Evolutionary conservation across 2,329 filamentous ascomycete genomes (phyloP), one percentile per base, ranked within the genome.

Genomic region (Calonectria pseudoreteaudii): DNA sequence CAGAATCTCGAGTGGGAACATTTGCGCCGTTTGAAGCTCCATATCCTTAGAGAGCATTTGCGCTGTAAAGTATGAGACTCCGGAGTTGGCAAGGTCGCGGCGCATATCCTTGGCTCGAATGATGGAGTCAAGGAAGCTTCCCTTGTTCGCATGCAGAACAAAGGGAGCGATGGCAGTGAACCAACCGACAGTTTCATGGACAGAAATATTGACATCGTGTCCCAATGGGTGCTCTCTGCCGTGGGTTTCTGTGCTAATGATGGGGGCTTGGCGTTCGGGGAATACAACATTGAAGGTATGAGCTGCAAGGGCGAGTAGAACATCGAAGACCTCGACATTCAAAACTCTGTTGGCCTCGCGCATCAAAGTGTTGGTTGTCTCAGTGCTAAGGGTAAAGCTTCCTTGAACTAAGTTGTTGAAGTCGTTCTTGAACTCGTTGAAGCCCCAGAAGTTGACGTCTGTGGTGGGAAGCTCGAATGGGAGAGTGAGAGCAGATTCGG

Each of bases 211-310:
- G 23, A 36, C 56, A 28, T 41, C 34, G 28, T 41, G 56, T 3
- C 56, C 56, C 23, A 10, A 28, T 23, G 56, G 56, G n/a, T 62
- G 56, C 49, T 86, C 84, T 7, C 85, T 76, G 1, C 84, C 85
- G 31, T 86, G 85, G 0, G 81, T 82, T 71, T 86, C 85, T 1
- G 75, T 80, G 47, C 82, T 84, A 0, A 86, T 56, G 1, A 79
- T 72, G 0, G 84, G 84, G 0, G 74, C 53, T 1, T 72, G 49
- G 0, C 83, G 79, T 41, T 84, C 80, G 0, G 66, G 56, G 34
- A 62, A 62, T 28, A 62, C 56, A 62, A 41, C 36, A 13, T 41
- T 65, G 52, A 86, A 86, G 0, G 66, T 74, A n/a, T 76, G 72
- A 2, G 62, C 69, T 36, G 56, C 56, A 9, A 62, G 34, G 34